phyloP scores from a whole-genome alignment of 2,329 filamentous ascomycete genomes.

The Sporothrix inflata region DNA sequence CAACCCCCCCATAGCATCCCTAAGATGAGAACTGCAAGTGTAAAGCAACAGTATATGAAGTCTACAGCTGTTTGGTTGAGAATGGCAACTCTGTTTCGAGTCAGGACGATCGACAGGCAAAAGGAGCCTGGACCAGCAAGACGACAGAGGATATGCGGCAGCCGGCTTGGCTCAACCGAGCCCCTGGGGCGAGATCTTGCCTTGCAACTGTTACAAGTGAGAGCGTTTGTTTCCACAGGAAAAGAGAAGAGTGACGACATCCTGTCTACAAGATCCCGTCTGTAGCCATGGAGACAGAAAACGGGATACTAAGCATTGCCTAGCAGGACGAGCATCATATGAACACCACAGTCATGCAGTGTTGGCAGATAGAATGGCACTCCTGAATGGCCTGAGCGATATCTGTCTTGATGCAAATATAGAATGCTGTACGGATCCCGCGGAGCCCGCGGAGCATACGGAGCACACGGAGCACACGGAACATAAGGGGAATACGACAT shows the following conservation, averaged over 20 bases:
- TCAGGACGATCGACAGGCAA: slow-evolving; percentile 6
- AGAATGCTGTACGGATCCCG: too few species aligned
- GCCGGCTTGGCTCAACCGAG: not conserved
- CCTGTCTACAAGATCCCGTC: not conserved
- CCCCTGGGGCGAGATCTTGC: not conserved
- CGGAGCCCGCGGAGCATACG: too few species aligned
- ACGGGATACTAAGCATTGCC: too few species aligned
- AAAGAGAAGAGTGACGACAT: not conserved
- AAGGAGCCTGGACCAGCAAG: not conserved
- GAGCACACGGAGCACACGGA: too few species aligned
- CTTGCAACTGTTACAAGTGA: not conserved
- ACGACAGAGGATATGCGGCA: not conserved
- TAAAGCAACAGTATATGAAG: too few species aligned
- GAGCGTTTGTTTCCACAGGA: not conserved
- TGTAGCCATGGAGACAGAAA: too few species aligned
- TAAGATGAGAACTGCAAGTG: not conserved
- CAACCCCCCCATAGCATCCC: not conserved
- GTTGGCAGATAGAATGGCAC: too few species aligned
- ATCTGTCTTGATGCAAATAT: too few species aligned
- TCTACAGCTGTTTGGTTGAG: not conserved
- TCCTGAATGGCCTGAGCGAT: too few species aligned
- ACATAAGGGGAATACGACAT: too few species aligned
- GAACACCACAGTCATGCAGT: too few species aligned
- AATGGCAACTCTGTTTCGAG: not conserved
- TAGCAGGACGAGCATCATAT: too few species aligned